Percentiles rank a stretch among this genome's conserved stretches.
These are phyloP conservation scores for Phaeodactylum tricornutum DNA, from an alignment of 108 stramenopile genomes.

Conservation along the genomic window DNA sequence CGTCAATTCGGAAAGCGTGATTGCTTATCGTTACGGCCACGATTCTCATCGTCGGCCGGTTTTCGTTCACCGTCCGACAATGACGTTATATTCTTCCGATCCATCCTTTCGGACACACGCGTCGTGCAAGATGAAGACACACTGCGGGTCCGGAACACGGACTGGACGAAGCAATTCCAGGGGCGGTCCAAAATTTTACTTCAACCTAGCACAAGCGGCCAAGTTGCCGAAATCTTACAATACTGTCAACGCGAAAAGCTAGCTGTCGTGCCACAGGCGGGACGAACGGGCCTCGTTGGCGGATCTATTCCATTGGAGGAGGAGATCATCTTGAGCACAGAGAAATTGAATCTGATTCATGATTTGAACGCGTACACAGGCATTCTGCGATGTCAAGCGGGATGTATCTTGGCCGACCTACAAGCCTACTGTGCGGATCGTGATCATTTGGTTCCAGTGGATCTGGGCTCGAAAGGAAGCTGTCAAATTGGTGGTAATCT, in stretches of 20 bases:
- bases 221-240: conserved; percentile 75
- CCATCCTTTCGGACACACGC: no score
- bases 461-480: conserved; percentile 92
- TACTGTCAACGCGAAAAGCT: conserved; percentile 73
- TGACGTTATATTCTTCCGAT: no score
- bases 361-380: conserved; percentile 54
- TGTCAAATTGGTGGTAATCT: conserved; percentile 97
- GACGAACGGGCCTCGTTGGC: conserved; percentile 95
- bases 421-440: conserved; percentile 49
- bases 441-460: conserved; percentile 76
- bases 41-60: no score
- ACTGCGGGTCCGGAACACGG: not conserved
- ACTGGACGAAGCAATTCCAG: conserved; percentile 25
- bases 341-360: conserved; percentile 64
- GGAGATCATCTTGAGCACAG: conserved; percentile 80
- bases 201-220: conserved; percentile 41
- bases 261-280: conserved; percentile 88
- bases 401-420: conserved; percentile 80
- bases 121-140: no score
- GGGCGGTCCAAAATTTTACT: conserved; percentile 49
- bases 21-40: no score
- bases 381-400: conserved; percentile 85
- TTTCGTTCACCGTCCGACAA: no score
- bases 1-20: no score
- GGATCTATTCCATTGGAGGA: conserved; percentile 61